Base-by-base conservation (phyloP, 2,329 filamentous ascomycete genomes). In the Cytospora chrysosperma region DNA sequence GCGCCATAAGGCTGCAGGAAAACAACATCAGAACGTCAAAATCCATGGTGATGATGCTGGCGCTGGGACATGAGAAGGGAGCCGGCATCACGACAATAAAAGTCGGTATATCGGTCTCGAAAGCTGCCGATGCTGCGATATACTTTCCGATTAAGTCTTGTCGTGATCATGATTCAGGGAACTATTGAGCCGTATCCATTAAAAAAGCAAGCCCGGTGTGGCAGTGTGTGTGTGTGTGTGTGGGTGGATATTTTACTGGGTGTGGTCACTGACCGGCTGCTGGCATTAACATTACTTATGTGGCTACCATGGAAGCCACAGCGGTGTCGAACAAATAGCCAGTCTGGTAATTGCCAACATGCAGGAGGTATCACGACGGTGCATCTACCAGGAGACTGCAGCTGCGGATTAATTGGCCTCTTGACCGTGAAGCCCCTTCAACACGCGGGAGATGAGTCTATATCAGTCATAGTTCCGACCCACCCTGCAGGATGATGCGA, bases 401-500 rank as follows among this genome's bases (percentile, higher is more conserved):
- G 32, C 37, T 51, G 59, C 52, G 17, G 28, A 28, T 50, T 32
- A 32, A 40, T 40, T 40, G 37, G 37, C 37, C 37, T 40, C 3
- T 40, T 40, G 15, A 47, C 21, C 51, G 13, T 56, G 10, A 4
- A 19, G 5, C 12, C n/a, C 50, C 30, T 30, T 21, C 12, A 34
- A 9, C 17, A 28, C 37, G 24, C 32, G 43, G 21, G 40, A 27
- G 24, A 34, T 19, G 32, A n/a, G 32, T 32, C 60, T 28, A 34
- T 43, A 50, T 30, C 30, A 28, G 49, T 40, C n/a, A 27, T 54
- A 53, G 34, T n/a, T 49, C 21, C 50, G 30, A 28, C 26, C 21
- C 54, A 53, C 50, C 52, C 32, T 57, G 60, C 60, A 53, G 54
- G 54, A 62, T 62, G 54, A 53, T 62, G 54, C 60, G 49, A 62